Base-by-base conservation (phyloP, 768 basidiomycete genomes). In the Suillus brevipes region DNA sequence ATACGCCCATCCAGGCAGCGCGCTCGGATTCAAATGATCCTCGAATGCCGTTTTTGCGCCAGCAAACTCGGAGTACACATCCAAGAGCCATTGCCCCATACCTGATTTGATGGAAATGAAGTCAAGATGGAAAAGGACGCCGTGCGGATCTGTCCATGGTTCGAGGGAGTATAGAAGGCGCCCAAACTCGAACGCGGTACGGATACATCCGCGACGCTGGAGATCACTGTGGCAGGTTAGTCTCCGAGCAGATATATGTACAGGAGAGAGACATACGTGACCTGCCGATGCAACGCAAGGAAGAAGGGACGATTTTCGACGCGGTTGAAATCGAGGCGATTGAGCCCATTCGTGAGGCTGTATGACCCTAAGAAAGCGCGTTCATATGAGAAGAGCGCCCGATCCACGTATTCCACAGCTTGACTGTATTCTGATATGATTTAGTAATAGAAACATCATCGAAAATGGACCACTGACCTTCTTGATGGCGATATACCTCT, bases 281-380 rank as follows among this genome's bases (percentile, higher is more conserved):
- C 84, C 71, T 93, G 89, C 63, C 95, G 84, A 69, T 95, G 92
- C 2, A 97, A 66, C 1, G 92, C 95, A 8, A 97, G 85, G 79
- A 91, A 98, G 77, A 99, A 92, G 0, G 94, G 92, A 47, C 97
- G 83, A 70, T 97, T 98, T 77, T 98, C 96, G 13, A 97, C 91
- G 14, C 79, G 83, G 67, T 93, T 88, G 73, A 98, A 99, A 71
- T 97, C 94, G 2, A 99, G 84, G 13, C 96, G 85, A 66, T 91
- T 91, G 2, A 83, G 77, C 9, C 96, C 97, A 42, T 79, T 87
- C 2, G 93, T 88, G 76, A 97, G 89, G 68, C 85, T 93, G 81
- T 96, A 97, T 0, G 90, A 81, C 3, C 95, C 93, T 18, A 94
- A 84, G 69, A 98, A 92, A 13, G 92, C 88, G 14, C 95, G 87